Evolutionary conservation across 2,329 filamentous ascomycete species (phyloP).

Genomic region (Whalleya microplaca): DNA sequence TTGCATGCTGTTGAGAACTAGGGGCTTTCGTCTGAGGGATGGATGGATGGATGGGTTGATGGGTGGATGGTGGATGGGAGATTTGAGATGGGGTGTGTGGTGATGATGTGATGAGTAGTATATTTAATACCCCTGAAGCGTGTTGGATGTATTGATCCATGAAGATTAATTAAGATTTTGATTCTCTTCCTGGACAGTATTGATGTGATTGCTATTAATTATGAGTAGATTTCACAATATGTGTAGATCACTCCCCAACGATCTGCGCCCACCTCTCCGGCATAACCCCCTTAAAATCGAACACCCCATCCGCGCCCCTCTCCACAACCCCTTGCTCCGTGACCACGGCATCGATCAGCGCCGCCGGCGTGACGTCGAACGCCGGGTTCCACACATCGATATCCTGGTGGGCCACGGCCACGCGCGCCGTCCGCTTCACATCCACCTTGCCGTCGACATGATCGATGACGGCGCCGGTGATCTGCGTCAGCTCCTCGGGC

Average conservation of each 20-base stretch:
- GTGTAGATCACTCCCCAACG: slow-evolving; percentile 28
- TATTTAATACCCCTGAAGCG: too few relatives aligned
- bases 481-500: slow-evolving; percentile 78
- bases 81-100: too few relatives aligned
- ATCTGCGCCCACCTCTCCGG: slow-evolving; percentile 56
- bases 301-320: slow-evolving; percentile 72
- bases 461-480: slow-evolving; percentile 75
- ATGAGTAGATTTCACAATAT: neutral
- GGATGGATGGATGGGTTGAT: too few relatives aligned
- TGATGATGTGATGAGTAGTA: too few relatives aligned
- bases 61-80: too few relatives aligned
- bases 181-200: too few relatives aligned
- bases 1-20: slow-evolving; percentile 51
- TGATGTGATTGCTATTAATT: too few relatives aligned
- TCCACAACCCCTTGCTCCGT: slow-evolving; percentile 89
- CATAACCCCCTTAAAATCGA: slow-evolving; percentile 64
- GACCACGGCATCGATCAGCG: slow-evolving; percentile 89
- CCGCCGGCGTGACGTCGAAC: slow-evolving; percentile 91
- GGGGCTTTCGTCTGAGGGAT: slow-evolving; percentile 4
- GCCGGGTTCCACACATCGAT: slow-evolving; percentile 95
- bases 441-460: slow-evolving; percentile 64
- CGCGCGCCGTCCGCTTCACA: slow-evolving; percentile 64
- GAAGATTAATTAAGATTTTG: too few relatives aligned
- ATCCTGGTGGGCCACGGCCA: slow-evolving; percentile 77
- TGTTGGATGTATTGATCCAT: too few relatives aligned